phyloP scores from a whole-genome alignment of 1,139 yeast species.

The Kodamaea fungicola region DNA sequence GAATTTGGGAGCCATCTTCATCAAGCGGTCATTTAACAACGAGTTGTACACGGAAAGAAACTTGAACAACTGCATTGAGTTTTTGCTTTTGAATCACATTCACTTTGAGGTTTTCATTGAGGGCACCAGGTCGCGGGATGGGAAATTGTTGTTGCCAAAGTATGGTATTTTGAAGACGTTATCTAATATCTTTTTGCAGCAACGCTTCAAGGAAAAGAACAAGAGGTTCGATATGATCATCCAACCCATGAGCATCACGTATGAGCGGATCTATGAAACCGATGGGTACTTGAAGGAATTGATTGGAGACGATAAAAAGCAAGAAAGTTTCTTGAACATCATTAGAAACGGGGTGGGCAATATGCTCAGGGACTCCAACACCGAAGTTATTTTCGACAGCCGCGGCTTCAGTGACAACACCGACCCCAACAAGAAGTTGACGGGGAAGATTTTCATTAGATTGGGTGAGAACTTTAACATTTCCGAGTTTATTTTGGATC shows the following conservation, averaged over 20 bases:
- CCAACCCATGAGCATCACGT: constrained; percentile 60
- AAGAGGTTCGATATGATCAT: constrained; percentile 40
- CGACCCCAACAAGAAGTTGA: constrained; percentile 18
- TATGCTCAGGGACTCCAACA: constrained; percentile 12
- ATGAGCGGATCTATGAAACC: constrained; percentile 65
- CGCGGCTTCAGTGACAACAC: constrained; percentile 28
- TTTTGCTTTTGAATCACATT: constrained; percentile 47
- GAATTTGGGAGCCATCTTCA: constrained; percentile 46
- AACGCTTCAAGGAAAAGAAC: constrained; percentile 43
- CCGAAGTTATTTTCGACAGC: constrained; percentile 7
- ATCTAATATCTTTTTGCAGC: constrained; percentile 43
- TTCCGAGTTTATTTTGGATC: constrained; percentile 20
- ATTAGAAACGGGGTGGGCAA: constrained; percentile 34
- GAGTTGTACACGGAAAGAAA: constrained; percentile 58
- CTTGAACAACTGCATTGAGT: constrained; percentile 53
- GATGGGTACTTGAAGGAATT: constrained; percentile 61
- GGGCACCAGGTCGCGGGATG: constrained; percentile 67
- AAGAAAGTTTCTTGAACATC: constrained; percentile 39
- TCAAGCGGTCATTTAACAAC: constrained; percentile 43
- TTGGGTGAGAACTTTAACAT: constrained; percentile 35
- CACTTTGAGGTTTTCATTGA: constrained; percentile 64
- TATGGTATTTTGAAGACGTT: constrained; percentile 58
- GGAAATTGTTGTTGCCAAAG: constrained; percentile 61
- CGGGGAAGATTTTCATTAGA: constrained; percentile 39
- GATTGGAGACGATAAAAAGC: constrained; percentile 56